Base-by-base conservation (phyloP, 208 protist species). In the Wallacemonas sp. region DNA sequence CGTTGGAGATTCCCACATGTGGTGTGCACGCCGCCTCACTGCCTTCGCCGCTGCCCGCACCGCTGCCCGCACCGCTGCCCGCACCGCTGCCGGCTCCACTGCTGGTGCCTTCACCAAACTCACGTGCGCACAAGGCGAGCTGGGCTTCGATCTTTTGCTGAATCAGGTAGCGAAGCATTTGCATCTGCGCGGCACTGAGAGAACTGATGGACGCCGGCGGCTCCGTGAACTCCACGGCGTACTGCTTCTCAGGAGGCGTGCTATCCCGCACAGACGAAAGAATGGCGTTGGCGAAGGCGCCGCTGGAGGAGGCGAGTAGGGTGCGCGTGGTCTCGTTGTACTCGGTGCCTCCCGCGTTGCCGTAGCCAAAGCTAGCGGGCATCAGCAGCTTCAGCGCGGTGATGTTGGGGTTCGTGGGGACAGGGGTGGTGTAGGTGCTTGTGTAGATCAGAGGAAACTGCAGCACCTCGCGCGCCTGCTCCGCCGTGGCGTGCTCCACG, bases 311-410 rank as follows among this genome's bases (percentile, higher is more conserved):
- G 30, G 22, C 45, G 24, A 86, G 66, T 19, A 74, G n/a, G 22
- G 28, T 30, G n/a, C 27, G 42, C n/a, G 73, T 84, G 6, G 80
- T 80, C 14, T 61, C 41, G 63, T 88, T 77, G 70, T 54, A 45
- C 19, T 17, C 41, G 28, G 11, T 39, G 51, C 34, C 33, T 28
- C 60, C 38, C 34, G 21, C 33, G 44, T 60, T 36, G 47, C 47
- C 51, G 22, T 62, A 54, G 33, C 74, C 76, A 33, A 89, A 88
- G 21, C 69, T 41, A 28, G 60, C 75, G 5, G 86, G 82, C 78
- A 92, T 83, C 17, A 92, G 73, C 46, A 92, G 77, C 68, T 92
- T 92, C n/a, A 84, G 49, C 1, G 59, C 61, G 30, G 70, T 84
- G 42, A 87, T 73, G 61, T 90, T 88, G 15, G 62, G 58, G 28